Base-by-base conservation (phyloP, 2,329 filamentous ascomycete species). In the Diplocarpon rosae region DNA sequence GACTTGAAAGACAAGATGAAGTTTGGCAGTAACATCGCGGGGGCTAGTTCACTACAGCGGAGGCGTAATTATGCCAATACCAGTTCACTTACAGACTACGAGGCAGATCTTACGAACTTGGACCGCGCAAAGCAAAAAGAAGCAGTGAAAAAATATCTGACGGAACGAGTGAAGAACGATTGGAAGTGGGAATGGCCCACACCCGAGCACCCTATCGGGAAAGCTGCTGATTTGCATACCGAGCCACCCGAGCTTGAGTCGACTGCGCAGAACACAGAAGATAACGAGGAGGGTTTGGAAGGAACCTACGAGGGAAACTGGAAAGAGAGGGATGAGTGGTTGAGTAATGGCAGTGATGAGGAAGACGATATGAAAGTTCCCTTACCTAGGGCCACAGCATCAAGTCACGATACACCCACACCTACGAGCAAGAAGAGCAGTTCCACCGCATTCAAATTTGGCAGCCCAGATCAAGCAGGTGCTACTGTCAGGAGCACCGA, bases 51-150 rank as follows among this genome's bases (percentile, higher is more conserved):
- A 39, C 20, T 45, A 27, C 52, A 54, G 17, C 52, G 53, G 17
- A 52, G 54, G 30, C 54, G 56, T 10, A 56, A 49, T 38, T 53
- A 58, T 44, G 54, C 57, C 30, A 60, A 56, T 50, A 57, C 60
- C 31, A 56, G 54, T 41, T 59, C 64, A 35, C 35, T 62, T 66
- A 78, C 54, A 3, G 47, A 56, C 20, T 73, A 77, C 54, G 73
- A 80, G 49, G 69, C 73, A 15, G 78, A 81, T 56, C 66, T 82
- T 5, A 62, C 78, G 39, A 79, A 73, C 59, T 72, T 68, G 56
- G 78, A 82, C 58, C 80, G 80, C 59, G 50, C 62, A 20, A 78
- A 72, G 63, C 75, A 79, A 53, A 81, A 80, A 57, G 74, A 78
- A 33, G 78, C 78, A 11, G 71, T 82, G 30, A 74, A 67, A 55